Percentiles rank a stretch among this genome's conserved stretches.
These are phyloP conservation scores for Kazachstania taianensis DNA, from an alignment of 805 yeast species.

Conservation along the genomic window DNA sequence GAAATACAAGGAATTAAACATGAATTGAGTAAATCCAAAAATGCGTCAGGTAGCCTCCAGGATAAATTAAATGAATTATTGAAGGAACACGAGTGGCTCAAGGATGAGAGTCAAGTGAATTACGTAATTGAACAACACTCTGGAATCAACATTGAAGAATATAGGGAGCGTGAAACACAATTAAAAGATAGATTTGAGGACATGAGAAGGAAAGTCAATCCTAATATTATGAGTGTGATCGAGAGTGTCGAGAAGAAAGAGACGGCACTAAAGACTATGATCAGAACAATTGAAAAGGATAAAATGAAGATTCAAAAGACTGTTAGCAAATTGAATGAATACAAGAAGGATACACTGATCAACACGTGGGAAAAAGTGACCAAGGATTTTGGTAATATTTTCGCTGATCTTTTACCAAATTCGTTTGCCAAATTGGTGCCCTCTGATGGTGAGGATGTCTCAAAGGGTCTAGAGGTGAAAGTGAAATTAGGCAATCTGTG, in stretches of 20 bases:
- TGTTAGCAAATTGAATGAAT: constrained; percentile 68
- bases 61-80: constrained; percentile 36
- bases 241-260: constrained; percentile 89
- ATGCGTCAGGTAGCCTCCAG: constrained; percentile 31
- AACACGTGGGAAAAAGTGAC: constrained; percentile 83
- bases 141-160: constrained; percentile 51
- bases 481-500: constrained; percentile 87
- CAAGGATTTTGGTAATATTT: constrained; percentile 80
- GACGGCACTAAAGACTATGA: constrained; percentile 62
- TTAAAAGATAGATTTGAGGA: constrained; percentile 51
- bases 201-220: constrained; percentile 73
- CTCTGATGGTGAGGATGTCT: constrained; percentile 67
- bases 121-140: constrained; percentile 53
- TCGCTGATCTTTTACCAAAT: constrained; percentile 79
- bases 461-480: constrained; percentile 82
- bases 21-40: constrained; percentile 41
- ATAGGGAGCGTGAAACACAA: constrained; percentile 45
- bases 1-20: constrained; percentile 45
- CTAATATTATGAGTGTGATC: constrained; percentile 81
- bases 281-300: constrained; percentile 79
- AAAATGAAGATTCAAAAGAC: constrained; percentile 85
- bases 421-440: constrained; percentile 86
- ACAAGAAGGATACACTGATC: constrained; percentile 72
- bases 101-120: constrained; percentile 48
- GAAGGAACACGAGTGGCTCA: constrained; percentile 62